Evolutionary conservation across 441 rosid species (phyloP), one percentile per base, ranked within the genome.

Genomic region (Euphorbia schlechtendalii): DNA sequence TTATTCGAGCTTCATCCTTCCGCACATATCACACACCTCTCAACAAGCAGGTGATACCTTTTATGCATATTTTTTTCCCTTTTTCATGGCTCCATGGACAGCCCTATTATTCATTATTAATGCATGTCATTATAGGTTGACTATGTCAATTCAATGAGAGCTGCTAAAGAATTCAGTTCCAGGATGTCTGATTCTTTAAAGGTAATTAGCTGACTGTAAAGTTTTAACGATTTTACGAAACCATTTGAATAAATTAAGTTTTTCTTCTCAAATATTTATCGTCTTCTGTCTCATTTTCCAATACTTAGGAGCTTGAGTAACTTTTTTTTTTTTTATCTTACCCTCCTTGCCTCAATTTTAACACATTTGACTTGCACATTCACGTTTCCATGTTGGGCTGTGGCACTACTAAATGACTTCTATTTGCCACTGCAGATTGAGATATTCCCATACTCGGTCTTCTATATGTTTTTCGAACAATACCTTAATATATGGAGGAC

Each of bases 11-110:
- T 64, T 92, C 99, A 63, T 92, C 98, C 12, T 95, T 95, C 76
- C 98, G 99, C n/a, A 95, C 98, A 58, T 95, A 92, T 76, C 99
- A 95, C 64, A 95, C 90, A 13, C 99, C 98, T 34, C 93, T 95
- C 65, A 88, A 89, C 80, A 89, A 86, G 75, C 99, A 95, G 98
- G 98, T 88, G 67, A 32, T 61, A 36, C 63, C 30, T 71, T 13
- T 70, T 32, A 49, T 67, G 15, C 27, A 51, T 4, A 65, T 73
- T 69, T 60, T 8, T 61, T 22, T 61, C 61, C n/a, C 52, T 62
- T 67, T 64, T 57, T 45, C 30, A 59, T 8, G 59, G 14, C 18
- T 65, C 2, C 9, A 1, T 36, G 10, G 30, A 53, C 34, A 56
- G 13, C 13, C 49, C 28, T 30, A 17, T 40, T 34, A 61, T 36